Base-by-base conservation (phyloP, 768 basidiomycete genomes). In the Termitomyces sp. region DNA sequence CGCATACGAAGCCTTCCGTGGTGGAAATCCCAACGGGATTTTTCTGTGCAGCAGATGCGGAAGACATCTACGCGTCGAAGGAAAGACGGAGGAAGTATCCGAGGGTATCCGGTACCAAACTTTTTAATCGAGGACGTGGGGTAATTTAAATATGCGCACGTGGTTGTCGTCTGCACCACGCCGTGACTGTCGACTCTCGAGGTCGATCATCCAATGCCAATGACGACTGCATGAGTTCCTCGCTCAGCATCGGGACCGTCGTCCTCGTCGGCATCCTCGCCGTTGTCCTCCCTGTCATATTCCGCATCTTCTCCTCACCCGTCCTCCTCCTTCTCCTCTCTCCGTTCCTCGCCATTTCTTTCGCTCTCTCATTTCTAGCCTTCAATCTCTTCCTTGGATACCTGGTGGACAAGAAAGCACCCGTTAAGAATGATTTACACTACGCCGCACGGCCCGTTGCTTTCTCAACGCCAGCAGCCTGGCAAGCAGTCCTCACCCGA, bases 381-480 rank as follows among this genome's bases (percentile, higher is more conserved):
- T 69, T 83, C 12, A 78, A 79, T 67, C 67, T 91, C 58, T 78
- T 82, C 59, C 62, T 89, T 36, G 87, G 79, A 32, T 79, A 84
- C 71, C 67, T 75, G 51, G 76, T 91, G 58, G 90, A 91, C 68
- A 68, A 76, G 8, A 79, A 68, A 26, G 66, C 72, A 30, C 62
- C 61, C 1, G 57, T 62, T 12, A 62, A 55, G n/a, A 74, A 77
- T 42, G 71, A 71, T 43, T 74, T 87, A n/a, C 71, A 73, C 10
- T 73, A 76, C 56, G 84, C 87, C 0, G 86, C 91, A 18, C 82
- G 85, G 36, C 91, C 91, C 0, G 79, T 95, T 48, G 82, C 84
- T 3, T 96, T 97, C 76, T 92, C 93, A 4, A 93, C 93, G 3
- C 92, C 93, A 26, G 93, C 95, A 56, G 95, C 94, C 33, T 97